Evolutionary conservation across 1,139 yeast genomes (phyloP), one percentile per base, ranked within the genome.

Genomic region (Geotrichum cucujoidarum): DNA sequence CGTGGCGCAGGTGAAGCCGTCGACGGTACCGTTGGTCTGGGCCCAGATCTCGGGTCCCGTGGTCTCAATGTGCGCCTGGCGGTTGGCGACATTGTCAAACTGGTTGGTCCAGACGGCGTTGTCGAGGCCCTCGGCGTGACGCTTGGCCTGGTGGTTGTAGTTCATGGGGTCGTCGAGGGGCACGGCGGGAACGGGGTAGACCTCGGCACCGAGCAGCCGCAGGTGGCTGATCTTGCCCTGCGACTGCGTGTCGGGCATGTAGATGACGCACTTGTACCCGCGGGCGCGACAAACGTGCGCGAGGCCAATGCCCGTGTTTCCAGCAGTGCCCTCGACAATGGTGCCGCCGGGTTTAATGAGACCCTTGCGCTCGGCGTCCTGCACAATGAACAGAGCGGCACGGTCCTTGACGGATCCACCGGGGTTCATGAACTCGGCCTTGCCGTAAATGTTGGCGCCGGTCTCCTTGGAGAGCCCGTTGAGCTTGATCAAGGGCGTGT

Each of bases 21-120:
- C 88, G 30, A 88, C 79, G 58, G 80, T 70, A n/a, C 94, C 94
- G 52, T 81, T 68, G 53, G 88, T 73, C 63, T 88, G 95, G n/a
- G 82, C 79, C 88, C 92, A 85, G 55, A 88, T 87, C 64, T 85
- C 96, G 1, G 96, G 96, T 0, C 96, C 97, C 0, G 97, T 89
- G 44, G 95, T 81, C 59, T 83, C 89, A 57, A 87, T 81, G 62
- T 89, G 97, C 1, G 95, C 88, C 64, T 83, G 88, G 66, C 95
- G 77, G 67, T 89, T 88, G 55, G 94, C 95, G 39, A 75, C 66
- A 64, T 88, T 89, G 64, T 89, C 95, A 64, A 87, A 88, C 64
- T 87, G 95, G 64, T 87, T 82, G 13, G 95, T 88, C 95, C 95
- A 88, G 13, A 84, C 90, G 0, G 95, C 92, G 61, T 86, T 86